These are phyloP conservation scores for Xylaria multiplex DNA, from an alignment of 2,329 filamentous ascomycete species.

Conservation along the genomic window DNA sequence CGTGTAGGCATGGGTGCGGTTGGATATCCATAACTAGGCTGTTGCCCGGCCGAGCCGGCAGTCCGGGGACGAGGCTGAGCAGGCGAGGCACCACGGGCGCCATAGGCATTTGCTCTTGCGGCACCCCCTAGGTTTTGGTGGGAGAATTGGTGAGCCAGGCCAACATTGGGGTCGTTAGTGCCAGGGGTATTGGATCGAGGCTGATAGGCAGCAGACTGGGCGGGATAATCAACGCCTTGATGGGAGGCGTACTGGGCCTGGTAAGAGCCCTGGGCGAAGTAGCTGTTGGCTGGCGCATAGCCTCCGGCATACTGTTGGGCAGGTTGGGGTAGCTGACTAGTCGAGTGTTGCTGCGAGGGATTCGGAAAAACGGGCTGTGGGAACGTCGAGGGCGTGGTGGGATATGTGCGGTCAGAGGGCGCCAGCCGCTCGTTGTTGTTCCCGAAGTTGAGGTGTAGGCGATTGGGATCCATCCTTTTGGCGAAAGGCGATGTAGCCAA, in stretches of 20 bases:
- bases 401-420: slow-evolving; percentile 75
- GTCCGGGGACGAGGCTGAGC: slow-evolving; percentile 80
- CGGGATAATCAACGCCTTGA: slow-evolving; percentile 45
- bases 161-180: slow-evolving; percentile 85
- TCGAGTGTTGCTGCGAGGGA: slow-evolving; percentile 59
- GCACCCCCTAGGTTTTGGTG: slow-evolving; percentile 89
- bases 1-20: slow-evolving; percentile 73
- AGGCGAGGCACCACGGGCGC: slow-evolving; percentile 73
- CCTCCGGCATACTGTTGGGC: slow-evolving; percentile 58
- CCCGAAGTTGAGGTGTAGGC: slow-evolving; percentile 73
- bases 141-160: slow-evolving; percentile 93
- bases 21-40: slow-evolving; percentile 70
- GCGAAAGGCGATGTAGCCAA: not conserved
- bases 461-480: slow-evolving; percentile 63
- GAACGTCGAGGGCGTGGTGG: slow-evolving; percentile 93
- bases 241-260: slow-evolving; percentile 51
- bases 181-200: slow-evolving; percentile 67
- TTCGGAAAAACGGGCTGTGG: slow-evolving; percentile 81
- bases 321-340: slow-evolving; percentile 54
- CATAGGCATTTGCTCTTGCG: slow-evolving; percentile 75
- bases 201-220: slow-evolving; percentile 54
- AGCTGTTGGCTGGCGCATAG: slow-evolving; percentile 61
- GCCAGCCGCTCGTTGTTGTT: slow-evolving; percentile 73
- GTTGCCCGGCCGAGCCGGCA: slow-evolving; percentile 74
- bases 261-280: slow-evolving; percentile 72